Percentiles rank a stretch among this genome's conserved stretches.
These are phyloP conservation scores for Aspergillus intermedius DNA, from an alignment of 2,329 filamentous ascomycete genomes.

Conservation along the genomic window DNA sequence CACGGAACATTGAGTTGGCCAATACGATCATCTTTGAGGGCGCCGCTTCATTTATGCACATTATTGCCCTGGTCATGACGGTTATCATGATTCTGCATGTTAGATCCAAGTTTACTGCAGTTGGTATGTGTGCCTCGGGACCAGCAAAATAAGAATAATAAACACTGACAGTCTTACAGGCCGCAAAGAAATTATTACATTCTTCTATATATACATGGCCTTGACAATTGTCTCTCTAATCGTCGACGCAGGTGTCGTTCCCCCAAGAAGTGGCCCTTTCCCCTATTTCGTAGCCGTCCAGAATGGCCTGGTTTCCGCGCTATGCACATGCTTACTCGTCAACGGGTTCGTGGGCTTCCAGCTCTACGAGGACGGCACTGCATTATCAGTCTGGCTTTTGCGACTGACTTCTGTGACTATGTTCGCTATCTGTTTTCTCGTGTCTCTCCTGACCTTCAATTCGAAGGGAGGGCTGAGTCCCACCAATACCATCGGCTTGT, in stretches of 20 bases:
- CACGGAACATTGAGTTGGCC: conserved; percentile 87
- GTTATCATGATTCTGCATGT: conserved; percentile 97
- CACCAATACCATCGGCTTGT: conserved; percentile 79
- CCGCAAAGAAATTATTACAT: conserved; percentile 69
- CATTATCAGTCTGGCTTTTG: conserved; percentile 87
- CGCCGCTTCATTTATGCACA: conserved; percentile 86
- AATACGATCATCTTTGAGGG: conserved; percentile 98
- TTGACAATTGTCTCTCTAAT: conserved; percentile 82
- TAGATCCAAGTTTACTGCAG: conserved; percentile 94
- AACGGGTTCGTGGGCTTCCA: conserved; percentile 99
- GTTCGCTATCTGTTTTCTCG: conserved; percentile 78
- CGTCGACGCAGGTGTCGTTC: conserved; percentile 87
- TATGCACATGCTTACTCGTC: conserved; percentile 84
- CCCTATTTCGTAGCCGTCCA: conserved; percentile 90
- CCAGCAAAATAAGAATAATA: background rate
- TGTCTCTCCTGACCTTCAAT: conserved; percentile 89
- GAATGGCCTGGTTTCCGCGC: conserved; percentile 73
- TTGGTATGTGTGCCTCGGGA: conserved; percentile 55
- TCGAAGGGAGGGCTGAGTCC: conserved; percentile 79
- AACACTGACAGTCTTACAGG: conserved; percentile 36
- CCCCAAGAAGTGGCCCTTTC: conserved; percentile 71
- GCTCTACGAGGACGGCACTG: conserved; percentile 93
- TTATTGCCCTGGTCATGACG: conserved; percentile 83
- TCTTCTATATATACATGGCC: conserved; percentile 95
- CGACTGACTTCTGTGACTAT: conserved; percentile 70